Base-by-base conservation (phyloP, 148 eudicot species). In the Vaccinium macrocarpon region DNA sequence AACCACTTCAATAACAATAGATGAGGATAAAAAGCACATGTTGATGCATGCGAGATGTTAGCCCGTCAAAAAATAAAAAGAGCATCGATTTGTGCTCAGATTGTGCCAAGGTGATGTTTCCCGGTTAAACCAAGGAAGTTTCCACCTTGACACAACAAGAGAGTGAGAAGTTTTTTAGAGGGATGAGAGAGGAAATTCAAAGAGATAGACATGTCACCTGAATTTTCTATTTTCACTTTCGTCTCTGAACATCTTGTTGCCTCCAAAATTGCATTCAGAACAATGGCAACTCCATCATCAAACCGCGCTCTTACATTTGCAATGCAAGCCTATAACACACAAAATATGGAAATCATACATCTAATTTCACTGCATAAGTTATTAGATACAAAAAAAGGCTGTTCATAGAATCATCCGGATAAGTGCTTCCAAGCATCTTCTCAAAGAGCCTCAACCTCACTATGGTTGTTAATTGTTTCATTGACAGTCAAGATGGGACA, bases 241-340 rank as follows among this genome's bases (percentile, higher is more conserved):
- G 84, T 83, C 71, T 88, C 91, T 42, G 84, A 78, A 32, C 75
- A 79, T 84, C 88, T 88, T 82, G 86, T 89, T 83, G 92, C 88
- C 81, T 91, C 91, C 90, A 97, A 87, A 79, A 93, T 89, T 87
- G 97, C 96, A 85, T 88, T 86, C 80, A 97, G 84, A 83, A 95
- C 94, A 82, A 90, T 83, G 46, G 92, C 94, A 25, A 92, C 90
- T 59, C 74, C 90, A 86, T 88, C 81, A 85, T 91, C 96, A 59
- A 87, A 82, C 79, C 91, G 87, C 51, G 88, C 64, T 88, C 90
- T 91, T 23, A 87, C 94, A 87, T 90, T 86, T 83, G 87, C 94
- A 82, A 97, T 88, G 62, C 98, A 97, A 81, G 89, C 93, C 98
- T 95, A 73, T 49, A 88, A 57, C 80, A 84, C 51, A 75, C n/a